phyloP scores from a whole-genome alignment of 306 rosid genomes.

The Dalbergia oliveri region DNA sequence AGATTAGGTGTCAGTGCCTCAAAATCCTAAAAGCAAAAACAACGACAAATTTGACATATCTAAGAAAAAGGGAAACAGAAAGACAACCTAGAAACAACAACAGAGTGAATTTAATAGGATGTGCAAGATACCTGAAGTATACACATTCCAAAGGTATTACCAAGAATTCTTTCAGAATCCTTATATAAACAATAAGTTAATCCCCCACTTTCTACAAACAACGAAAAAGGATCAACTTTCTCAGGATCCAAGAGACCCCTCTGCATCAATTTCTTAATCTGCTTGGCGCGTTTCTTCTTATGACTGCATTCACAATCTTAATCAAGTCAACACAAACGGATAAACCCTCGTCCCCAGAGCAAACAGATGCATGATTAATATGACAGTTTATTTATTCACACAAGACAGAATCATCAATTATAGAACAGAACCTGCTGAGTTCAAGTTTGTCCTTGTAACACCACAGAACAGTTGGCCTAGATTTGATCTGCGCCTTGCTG shows the following conservation, averaged over 20 bases:
- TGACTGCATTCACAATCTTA: constrained; percentile 69
- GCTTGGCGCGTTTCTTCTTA: constrained; percentile 83
- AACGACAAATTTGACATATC: constrained; percentile 32
- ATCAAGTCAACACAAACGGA: constrained; percentile 6
- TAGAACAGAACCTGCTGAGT: constrained; percentile 72
- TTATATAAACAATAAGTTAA: constrained; percentile 79
- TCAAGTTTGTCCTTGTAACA: constrained; percentile 95
- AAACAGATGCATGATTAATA: not conserved
- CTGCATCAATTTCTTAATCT: constrained; percentile 70
- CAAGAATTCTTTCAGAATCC: constrained; percentile 88
- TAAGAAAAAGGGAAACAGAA: not conserved
- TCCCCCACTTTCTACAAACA: constrained; percentile 80
- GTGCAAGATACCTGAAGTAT: constrained; percentile 76
- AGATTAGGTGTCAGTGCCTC: constrained; percentile 96
- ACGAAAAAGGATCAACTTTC: constrained; percentile 81
- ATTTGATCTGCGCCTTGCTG: constrained; percentile 81
- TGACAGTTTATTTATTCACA: not conserved
- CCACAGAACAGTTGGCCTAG: constrained; percentile 85
- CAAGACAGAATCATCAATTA: not conserved
- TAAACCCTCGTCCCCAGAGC: constrained; percentile 14
- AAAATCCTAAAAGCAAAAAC: constrained; percentile 72
- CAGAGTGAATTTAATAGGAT: constrained; percentile 30
- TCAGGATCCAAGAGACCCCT: constrained; percentile 91
- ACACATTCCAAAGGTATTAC: constrained; percentile 97
- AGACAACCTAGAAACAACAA: constrained; percentile 12